These are phyloP conservation scores for Gracilaria gracilis DNA, from an alignment of 23 red algal species.

Conservation along the genomic window DNA sequence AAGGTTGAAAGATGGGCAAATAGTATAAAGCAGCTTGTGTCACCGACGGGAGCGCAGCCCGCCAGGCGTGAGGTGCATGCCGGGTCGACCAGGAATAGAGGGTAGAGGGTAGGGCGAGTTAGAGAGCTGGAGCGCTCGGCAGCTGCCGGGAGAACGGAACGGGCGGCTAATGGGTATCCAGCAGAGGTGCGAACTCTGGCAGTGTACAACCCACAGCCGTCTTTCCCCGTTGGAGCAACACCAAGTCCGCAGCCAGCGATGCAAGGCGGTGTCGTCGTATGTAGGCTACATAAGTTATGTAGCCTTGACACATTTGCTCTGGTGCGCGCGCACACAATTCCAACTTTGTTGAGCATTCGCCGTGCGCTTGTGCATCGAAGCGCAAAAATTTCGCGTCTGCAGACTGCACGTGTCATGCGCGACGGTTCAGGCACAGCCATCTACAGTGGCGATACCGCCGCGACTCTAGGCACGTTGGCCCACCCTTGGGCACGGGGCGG, in stretches of 20 bases:
- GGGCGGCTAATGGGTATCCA: not conserved
- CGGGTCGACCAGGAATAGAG: not conserved
- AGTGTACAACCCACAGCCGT: not conserved
- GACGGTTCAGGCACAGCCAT: too few species aligned
- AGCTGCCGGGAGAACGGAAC: too few species aligned
- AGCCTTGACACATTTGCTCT: not conserved
- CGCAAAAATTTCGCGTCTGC: not conserved
- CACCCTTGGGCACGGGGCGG: too few species aligned
- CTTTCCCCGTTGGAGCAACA: not conserved
- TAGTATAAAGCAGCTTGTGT: not conserved
- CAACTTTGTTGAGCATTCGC: conserved; percentile 8
- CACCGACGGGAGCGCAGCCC: conserved; percentile 12
- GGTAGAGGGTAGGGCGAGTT: too few species aligned
- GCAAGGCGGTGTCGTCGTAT: not conserved
- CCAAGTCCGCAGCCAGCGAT: not conserved
- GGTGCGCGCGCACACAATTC: conserved; percentile 16
- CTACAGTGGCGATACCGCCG: too few species aligned
- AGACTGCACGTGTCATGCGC: not conserved
- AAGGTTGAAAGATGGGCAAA: not conserved
- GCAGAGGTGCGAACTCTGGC: not conserved
- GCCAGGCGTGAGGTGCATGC: conserved; percentile 18
- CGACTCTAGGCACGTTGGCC: too few species aligned
- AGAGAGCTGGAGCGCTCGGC: too few species aligned
- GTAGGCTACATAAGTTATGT: too few species aligned
- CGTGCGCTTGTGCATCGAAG: not conserved